Percentiles rank a stretch among this genome's conserved stretches.
Conservation (phyloP, 495 filamentous ascomycete genomes). For the Neurospora sublineolata region DNA sequence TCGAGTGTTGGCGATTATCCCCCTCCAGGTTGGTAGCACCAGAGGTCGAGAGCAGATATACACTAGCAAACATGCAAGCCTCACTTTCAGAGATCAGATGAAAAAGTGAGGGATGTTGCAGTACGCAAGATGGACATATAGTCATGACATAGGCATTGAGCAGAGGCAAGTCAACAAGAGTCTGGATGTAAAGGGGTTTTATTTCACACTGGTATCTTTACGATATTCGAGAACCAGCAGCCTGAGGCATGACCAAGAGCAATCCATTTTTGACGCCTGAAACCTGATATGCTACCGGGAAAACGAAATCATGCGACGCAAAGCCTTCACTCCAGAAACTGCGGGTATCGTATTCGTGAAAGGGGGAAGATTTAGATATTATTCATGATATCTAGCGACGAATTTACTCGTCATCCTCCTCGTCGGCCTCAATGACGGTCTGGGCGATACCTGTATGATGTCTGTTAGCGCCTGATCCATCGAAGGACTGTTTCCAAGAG, state of each 20-base stretch:
- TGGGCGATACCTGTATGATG: conserved; percentile 48
- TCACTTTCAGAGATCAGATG: not conserved
- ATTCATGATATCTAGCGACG: conserved; percentile 5
- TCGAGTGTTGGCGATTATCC: not conserved
- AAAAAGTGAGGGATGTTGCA: not conserved
- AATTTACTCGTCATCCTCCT: conserved; percentile 50
- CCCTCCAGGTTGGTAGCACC: not conserved
- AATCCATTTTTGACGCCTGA: conserved; percentile 30
- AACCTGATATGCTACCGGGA: conserved; percentile 26
- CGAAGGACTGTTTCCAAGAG: not conserved
- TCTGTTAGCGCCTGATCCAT: not conserved
- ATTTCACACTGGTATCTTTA: not conserved
- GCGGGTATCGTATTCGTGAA: not conserved
- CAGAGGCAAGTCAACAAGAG: conserved; percentile 36
- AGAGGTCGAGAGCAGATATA: not conserved
- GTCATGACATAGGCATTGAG: not conserved
- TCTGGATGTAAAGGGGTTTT: conserved; percentile 25
- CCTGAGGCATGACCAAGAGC: conserved; percentile 17
- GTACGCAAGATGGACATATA: not conserved
- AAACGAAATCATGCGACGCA: conserved; percentile 19
- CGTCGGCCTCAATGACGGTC: conserved; percentile 60
- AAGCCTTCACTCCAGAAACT: conserved; percentile 6
- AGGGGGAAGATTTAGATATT: conserved; percentile 1
- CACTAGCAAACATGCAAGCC: not conserved
- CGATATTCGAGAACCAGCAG: not conserved